These are phyloP conservation scores for Phytopythium cucurbitacearum DNA, from an alignment of 352 stramenopile species.

Conservation along the genomic window DNA sequence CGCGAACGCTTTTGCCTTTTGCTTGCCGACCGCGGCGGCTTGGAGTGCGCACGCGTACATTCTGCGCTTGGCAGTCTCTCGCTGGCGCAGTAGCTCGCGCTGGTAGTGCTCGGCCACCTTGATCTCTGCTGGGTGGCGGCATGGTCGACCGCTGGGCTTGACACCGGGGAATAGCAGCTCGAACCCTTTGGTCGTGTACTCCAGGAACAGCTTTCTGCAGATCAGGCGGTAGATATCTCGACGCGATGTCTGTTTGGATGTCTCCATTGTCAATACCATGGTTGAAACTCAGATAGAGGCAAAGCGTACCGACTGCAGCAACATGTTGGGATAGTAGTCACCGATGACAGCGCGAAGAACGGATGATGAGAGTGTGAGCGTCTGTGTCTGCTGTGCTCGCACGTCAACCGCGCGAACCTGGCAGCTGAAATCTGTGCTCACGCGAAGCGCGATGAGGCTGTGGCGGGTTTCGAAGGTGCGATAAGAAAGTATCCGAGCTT, in stretches of 20 bases:
- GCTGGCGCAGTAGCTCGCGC: slow-evolving; percentile 3
- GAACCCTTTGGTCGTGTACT: slow-evolving; percentile 39
- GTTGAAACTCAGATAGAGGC: background rate
- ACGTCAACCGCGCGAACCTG: slow-evolving; percentile 19
- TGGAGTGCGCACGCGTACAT: slow-evolving; percentile 16
- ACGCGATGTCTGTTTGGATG: slow-evolving; percentile 2
- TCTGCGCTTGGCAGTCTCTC: background rate
- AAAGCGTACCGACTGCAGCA: slow-evolving; percentile 11
- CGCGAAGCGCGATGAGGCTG: slow-evolving; percentile 20
- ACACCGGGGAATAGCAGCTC: slow-evolving; percentile 37
- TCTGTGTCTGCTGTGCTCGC: slow-evolving; percentile 4
- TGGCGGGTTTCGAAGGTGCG: slow-evolving; percentile 28
- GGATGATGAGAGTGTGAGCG: slow-evolving; percentile 7
- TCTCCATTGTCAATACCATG: background rate
- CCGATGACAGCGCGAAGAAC: slow-evolving; percentile 10
- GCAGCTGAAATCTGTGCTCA: slow-evolving; percentile 22
- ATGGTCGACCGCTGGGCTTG: slow-evolving; percentile 11
- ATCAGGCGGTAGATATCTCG: slow-evolving; percentile 15
- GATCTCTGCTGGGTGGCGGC: slow-evolving; percentile 5
- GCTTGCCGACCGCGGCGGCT: slow-evolving; percentile 9
- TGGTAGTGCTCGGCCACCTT: background rate
- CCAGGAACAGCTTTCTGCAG: slow-evolving; percentile 33
- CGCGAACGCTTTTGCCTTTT: slow-evolving; percentile 8
- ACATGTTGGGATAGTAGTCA: slow-evolving; percentile 8
- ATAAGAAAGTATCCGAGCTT: slow-evolving; percentile 26